phyloP scores from a whole-genome alignment of 1,284 basidiomycete genomes.

The Hypsizygus ulmarius region DNA sequence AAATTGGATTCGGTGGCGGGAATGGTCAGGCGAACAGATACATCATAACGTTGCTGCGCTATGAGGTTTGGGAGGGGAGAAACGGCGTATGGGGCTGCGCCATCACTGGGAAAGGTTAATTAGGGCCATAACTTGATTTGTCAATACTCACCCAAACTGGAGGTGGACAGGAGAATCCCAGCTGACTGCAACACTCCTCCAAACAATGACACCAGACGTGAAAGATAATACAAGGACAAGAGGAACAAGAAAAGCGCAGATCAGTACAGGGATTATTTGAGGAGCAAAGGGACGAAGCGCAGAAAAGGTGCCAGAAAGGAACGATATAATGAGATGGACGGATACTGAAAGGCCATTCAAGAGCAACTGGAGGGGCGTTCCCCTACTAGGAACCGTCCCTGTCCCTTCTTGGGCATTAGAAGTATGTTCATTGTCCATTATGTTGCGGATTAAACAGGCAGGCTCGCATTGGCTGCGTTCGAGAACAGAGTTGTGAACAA shows the following conservation, averaged over 20 bases:
- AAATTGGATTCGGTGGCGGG: conserved; percentile 67
- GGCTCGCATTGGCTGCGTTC: not conserved
- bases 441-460: not conserved
- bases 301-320: conserved; percentile 21
- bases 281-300: conserved; percentile 49
- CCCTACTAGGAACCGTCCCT: not conserved
- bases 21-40: conserved; percentile 63
- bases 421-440: conserved; percentile 18
- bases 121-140: conserved; percentile 4
- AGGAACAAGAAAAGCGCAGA: conserved; percentile 62
- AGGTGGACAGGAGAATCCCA: conserved; percentile 68
- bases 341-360: conserved; percentile 15
- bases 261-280: conserved; percentile 56
- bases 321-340: conserved; percentile 17
- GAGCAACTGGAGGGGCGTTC: conserved; percentile 5
- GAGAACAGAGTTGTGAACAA: not conserved
- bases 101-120: conserved; percentile 46
- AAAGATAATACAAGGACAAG: conserved; percentile 56
- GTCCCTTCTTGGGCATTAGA: conserved; percentile 16
- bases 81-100: conserved; percentile 58
- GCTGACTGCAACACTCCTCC: conserved; percentile 62
- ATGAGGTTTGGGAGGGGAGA: conserved; percentile 48
- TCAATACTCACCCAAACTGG: conserved; percentile 66
- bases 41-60: conserved; percentile 64
- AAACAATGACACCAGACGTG: conserved; percentile 67